A percentile compares a stretch with the other conserved stretches of the same genome.
Conservation (phyloP, 257 asterid genomes). For the Ehretia macrophylla region DNA sequence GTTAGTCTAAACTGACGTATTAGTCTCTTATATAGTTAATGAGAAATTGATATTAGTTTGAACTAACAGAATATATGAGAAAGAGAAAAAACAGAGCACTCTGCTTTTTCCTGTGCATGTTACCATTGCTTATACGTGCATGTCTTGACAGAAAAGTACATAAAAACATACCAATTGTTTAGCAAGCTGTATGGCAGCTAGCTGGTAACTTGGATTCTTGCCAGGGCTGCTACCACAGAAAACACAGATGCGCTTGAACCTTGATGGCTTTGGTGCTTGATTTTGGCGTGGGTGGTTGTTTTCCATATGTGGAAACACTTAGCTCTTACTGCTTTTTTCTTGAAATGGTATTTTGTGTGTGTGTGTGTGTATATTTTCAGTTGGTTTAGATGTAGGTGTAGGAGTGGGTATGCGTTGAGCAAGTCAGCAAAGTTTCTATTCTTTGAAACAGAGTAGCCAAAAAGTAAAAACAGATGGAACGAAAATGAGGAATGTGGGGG, state of each 20-base stretch:
- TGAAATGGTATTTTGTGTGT: background rate
- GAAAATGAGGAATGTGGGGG: background rate
- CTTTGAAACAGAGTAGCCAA: slow-evolving; percentile 11
- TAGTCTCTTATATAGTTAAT: no score
- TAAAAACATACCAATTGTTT: slow-evolving; percentile 47
- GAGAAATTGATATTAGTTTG: no score
- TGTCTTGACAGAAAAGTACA: background rate
- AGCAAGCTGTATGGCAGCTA: slow-evolving; percentile 73
- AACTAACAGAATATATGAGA: no score
- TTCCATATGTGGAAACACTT: slow-evolving; percentile 36
- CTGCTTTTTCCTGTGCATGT: no score
- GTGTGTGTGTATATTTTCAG: no score
- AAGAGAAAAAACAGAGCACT: no score
- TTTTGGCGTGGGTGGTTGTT: slow-evolving; percentile 20
- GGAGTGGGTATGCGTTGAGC: slow-evolving; percentile 7
- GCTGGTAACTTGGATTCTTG: slow-evolving; percentile 68
- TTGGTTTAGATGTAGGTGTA: no score
- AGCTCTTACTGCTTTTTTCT: background rate
- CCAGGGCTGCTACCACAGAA: slow-evolving; percentile 88
- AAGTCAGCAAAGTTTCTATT: slow-evolving; percentile 24
- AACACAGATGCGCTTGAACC: slow-evolving; percentile 75
- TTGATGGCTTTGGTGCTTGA: slow-evolving; percentile 31
- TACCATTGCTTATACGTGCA: background rate
- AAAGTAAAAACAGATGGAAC: slow-evolving; percentile 28
- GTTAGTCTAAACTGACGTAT: no score